phyloP scores from a whole-genome alignment of 75 land plant species.

The Picea glauca region DNA sequence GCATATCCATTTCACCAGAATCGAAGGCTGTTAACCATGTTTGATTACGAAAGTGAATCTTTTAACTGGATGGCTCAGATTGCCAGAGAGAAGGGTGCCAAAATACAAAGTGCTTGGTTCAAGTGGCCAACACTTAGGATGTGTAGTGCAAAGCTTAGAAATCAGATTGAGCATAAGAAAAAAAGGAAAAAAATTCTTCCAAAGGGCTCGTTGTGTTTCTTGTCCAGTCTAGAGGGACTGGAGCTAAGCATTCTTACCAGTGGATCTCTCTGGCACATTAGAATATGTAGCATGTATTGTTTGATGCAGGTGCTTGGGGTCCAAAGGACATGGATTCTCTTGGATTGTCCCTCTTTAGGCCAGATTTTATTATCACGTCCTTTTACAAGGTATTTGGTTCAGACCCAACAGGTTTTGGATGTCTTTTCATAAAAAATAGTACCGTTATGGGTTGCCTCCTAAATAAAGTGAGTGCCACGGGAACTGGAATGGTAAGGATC shows the following conservation, averaged over 20 bases:
- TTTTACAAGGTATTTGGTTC: constrained; percentile 92
- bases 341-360: constrained; percentile 76
- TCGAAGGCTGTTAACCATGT: too few species aligned
- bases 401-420: constrained; percentile 91
- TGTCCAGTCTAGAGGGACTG: constrained; percentile 73
- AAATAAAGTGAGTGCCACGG: constrained; percentile 28
- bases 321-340: constrained; percentile 92
- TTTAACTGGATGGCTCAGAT: constrained; percentile 53
- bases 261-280: constrained; percentile 92
- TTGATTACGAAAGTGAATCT: constrained; percentile 23
- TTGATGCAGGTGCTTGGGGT: constrained; percentile 87
- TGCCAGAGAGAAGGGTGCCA: constrained; percentile 70
- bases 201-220: constrained; percentile 84
- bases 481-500: constrained; percentile 65
- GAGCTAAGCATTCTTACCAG: constrained; percentile 76
- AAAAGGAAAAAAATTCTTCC: constrained; percentile 41
- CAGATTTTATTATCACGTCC: constrained; percentile 85
- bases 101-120: constrained; percentile 53
- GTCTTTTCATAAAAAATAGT: constrained; percentile 69
- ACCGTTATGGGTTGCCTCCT: constrained; percentile 44
- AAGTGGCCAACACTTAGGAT: constrained; percentile 77
- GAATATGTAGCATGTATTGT: constrained; percentile 85
- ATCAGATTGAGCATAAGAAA: constrained; percentile 44
- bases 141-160: constrained; percentile 45
- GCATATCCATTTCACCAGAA: too few species aligned